Conservation (phyloP, 139 green algal genomes). For the Chlorella vulgaris region DNA sequence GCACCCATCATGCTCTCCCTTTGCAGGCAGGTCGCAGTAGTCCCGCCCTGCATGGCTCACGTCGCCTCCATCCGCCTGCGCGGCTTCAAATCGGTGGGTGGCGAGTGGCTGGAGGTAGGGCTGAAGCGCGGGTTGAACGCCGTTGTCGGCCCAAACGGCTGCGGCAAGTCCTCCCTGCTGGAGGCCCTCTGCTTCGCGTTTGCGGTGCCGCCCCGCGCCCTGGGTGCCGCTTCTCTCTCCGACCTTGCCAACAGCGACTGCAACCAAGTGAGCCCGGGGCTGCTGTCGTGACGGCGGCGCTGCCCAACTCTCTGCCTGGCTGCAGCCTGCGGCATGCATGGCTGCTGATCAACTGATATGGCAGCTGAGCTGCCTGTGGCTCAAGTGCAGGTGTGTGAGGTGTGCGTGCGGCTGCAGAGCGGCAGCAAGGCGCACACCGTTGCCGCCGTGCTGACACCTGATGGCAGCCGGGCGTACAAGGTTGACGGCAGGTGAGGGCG, state of each 20-base stretch:
- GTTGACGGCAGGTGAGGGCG: conserved; percentile 33
- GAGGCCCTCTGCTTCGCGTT: conserved; percentile 55
- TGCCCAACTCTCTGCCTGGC: too few species aligned
- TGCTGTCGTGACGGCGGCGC: too few species aligned
- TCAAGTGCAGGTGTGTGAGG: conserved; percentile 48
- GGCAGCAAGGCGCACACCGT: conserved; percentile 27
- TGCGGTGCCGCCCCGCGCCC: neutral
- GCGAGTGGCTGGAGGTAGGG: neutral
- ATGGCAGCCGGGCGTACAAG: too few species aligned
- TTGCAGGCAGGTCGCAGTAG: neutral
- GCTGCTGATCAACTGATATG: too few species aligned
- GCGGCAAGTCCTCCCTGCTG: conserved; percentile 63
- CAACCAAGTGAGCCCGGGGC: conserved; percentile 10
- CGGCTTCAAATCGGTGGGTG: conserved; percentile 28
- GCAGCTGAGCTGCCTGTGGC: neutral
- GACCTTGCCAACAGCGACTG: conserved; percentile 24
- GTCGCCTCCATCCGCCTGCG: neutral
- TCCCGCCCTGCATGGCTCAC: neutral
- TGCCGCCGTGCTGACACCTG: conserved; percentile 39
- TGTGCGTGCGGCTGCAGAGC: conserved; percentile 18
- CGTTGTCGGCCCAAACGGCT: conserved; percentile 50
- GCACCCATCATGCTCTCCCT: neutral
- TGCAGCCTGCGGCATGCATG: neutral
- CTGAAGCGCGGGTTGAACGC: conserved; percentile 1
- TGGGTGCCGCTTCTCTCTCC: neutral